Evolutionary conservation across 2,329 filamentous ascomycete genomes (phyloP).

Genomic region (Aureobasidium vineae): DNA sequence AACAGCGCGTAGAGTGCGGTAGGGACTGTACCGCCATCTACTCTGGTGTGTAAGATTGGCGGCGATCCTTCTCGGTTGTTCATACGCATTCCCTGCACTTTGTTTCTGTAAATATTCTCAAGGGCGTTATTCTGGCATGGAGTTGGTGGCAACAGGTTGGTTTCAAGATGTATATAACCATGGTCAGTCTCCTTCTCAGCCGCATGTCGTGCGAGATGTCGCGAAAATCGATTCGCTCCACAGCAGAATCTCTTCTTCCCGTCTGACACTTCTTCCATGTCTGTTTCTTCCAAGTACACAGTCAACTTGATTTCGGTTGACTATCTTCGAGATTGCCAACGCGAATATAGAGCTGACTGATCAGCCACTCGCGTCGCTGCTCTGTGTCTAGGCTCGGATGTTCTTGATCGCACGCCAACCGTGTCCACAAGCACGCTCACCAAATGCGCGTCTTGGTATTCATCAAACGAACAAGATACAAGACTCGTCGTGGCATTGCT

Average conservation of each 20-base stretch:
- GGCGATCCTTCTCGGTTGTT: not conserved
- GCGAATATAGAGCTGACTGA: not conserved
- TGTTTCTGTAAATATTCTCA: not conserved
- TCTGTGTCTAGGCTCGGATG: not conserved
- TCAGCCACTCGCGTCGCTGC: not conserved
- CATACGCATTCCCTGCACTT: not conserved
- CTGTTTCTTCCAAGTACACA: not conserved
- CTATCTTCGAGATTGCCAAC: not conserved
- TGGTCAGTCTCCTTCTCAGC: not conserved
- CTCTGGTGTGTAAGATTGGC: slow-evolving; percentile 54
- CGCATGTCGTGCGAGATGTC: not conserved
- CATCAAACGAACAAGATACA: not conserved
- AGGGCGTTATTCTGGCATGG: not conserved
- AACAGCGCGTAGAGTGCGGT: slow-evolving; percentile 88
- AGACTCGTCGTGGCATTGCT: slow-evolving; percentile 14
- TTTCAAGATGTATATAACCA: not conserved
- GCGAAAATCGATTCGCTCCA: not conserved
- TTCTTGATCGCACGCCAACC: not conserved
- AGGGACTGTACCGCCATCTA: slow-evolving; percentile 80
- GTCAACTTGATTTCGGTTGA: not conserved
- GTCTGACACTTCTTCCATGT: not conserved
- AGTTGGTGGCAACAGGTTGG: not conserved
- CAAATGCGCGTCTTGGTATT: not conserved
- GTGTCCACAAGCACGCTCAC: not conserved
- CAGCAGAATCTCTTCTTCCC: not conserved